Percentiles rank a stretch among this genome's conserved stretches.
phyloP scores from a whole-genome alignment of 345 rosid species.

The Alliaria petiolata region DNA sequence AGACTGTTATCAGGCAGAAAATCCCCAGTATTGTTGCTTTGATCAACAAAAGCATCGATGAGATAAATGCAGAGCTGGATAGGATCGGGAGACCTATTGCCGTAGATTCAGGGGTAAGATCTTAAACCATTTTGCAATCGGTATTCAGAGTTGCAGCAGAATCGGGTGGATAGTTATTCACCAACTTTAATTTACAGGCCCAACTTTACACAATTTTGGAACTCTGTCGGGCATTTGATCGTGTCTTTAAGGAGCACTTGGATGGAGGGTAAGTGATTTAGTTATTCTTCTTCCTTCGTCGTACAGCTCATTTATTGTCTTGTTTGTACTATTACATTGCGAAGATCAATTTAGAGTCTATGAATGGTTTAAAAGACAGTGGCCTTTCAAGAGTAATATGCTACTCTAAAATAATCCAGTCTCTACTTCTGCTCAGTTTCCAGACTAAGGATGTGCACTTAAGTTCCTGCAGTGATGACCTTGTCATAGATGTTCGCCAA shows the following conservation, averaged over 20 bases:
- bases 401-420: neutral
- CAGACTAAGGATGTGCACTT: neutral
- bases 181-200: conserved; percentile 51
- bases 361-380: neutral
- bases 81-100: conserved; percentile 96
- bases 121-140: neutral
- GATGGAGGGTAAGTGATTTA: conserved; percentile 85
- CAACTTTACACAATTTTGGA: conserved; percentile 92
- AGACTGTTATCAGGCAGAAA: conserved; percentile 87
- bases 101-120: conserved; percentile 95
- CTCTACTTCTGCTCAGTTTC: neutral
- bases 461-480: neutral
- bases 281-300: neutral
- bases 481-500: neutral
- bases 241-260: conserved; percentile 94
- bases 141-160: neutral
- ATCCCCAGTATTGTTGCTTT: conserved; percentile 96
- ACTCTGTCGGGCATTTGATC: conserved; percentile 96
- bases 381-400: neutral
- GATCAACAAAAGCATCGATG: conserved; percentile 93
- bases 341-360: neutral
- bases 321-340: neutral
- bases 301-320: neutral
- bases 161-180: neutral
- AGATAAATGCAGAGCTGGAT: conserved; percentile 95